phyloP scores from a whole-genome alignment of 148 eudicot species.

The Vaccinium corymbosum region DNA sequence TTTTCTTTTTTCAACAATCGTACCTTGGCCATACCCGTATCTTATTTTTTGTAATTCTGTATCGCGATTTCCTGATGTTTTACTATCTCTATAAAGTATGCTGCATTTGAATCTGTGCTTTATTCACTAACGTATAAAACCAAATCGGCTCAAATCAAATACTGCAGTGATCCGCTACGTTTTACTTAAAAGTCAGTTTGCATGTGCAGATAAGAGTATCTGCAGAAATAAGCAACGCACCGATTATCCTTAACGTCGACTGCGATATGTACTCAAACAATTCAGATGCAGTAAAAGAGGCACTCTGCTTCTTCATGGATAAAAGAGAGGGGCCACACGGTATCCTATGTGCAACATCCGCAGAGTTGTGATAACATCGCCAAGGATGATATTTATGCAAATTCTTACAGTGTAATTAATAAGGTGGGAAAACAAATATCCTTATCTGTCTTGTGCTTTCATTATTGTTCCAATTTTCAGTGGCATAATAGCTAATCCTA shows the following conservation, averaged over 20 bases:
- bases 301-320: conserved; percentile 47
- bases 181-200: not conserved
- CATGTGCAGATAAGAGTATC: conserved; percentile 46
- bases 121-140: not conserved
- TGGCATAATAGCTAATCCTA: no score
- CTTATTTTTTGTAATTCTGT: not conserved
- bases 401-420: not conserved
- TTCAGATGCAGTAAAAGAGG: conserved; percentile 33
- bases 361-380: conserved; percentile 31
- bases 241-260: conserved; percentile 38
- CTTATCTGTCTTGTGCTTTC: not conserved
- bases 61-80: not conserved
- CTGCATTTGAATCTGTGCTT: not conserved
- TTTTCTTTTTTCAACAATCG: not conserved
- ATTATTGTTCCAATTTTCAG: no score
- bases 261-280: conserved; percentile 51
- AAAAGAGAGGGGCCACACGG: conserved; percentile 30
- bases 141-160: not conserved
- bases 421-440: conserved; percentile 14
- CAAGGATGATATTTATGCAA: conserved; percentile 35
- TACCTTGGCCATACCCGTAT: not conserved
- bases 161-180: not conserved
- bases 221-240: conserved; percentile 41
- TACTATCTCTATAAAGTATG: not conserved
- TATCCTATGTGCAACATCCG: conserved; percentile 36